A percentile compares a stretch with the other conserved stretches of the same genome.
phyloP scores from a whole-genome alignment of 129 eudicot genomes.

The Apium graveolens region DNA sequence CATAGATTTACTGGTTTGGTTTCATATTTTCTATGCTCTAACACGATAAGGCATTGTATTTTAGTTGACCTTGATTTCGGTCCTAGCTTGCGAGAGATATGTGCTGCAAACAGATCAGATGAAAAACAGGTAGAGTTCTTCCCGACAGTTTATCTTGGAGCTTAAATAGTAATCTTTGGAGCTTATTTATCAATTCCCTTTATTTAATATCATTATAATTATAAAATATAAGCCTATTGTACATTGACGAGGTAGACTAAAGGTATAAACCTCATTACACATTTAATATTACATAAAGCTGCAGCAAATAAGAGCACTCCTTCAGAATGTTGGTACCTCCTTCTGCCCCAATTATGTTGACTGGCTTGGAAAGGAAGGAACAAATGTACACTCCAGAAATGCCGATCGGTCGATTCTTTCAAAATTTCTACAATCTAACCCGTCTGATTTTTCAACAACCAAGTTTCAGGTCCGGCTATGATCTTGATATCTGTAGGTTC shows the following conservation, averaged over 20 bases:
- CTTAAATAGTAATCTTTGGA: too few relatives aligned
- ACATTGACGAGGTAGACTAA: constrained; percentile 6
- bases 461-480: constrained; percentile 60
- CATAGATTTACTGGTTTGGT: neutral
- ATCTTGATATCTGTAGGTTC: neutral
- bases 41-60: constrained; percentile 11
- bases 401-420: constrained; percentile 63
- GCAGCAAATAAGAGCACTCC: constrained; percentile 98
- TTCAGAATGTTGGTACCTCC: constrained; percentile 65
- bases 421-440: constrained; percentile 71
- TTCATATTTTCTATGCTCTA: neutral
- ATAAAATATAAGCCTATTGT: constrained; percentile 4
- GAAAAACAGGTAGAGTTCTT: constrained; percentile 63
- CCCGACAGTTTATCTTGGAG: neutral
- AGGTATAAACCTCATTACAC: neutral
- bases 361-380: constrained; percentile 72
- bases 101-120: constrained; percentile 87
- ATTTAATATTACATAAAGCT: constrained; percentile 1
- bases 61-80: constrained; percentile 58
- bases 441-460: constrained; percentile 66
- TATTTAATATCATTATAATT: neutral
- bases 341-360: constrained; percentile 74
- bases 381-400: constrained; percentile 47
- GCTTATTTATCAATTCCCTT: too few relatives aligned
- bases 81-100: constrained; percentile 74